A percentile compares a stretch with the other conserved stretches of the same genome.
Conservation (phyloP, 805 yeast species). For the Candida schatavii region DNA sequence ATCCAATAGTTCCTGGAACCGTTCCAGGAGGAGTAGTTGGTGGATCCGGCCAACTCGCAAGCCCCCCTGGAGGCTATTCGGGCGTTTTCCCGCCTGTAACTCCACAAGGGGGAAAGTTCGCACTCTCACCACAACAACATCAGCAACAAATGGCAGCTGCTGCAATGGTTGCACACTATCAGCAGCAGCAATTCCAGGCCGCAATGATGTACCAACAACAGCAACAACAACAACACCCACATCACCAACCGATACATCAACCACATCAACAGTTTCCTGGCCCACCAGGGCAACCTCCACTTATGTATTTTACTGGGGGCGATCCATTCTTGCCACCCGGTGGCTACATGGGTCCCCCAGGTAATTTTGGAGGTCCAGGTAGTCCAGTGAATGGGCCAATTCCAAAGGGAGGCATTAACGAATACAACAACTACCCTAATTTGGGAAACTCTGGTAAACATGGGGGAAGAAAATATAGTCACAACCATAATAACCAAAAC, state of each 20-base stretch:
- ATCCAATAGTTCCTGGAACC: constrained; percentile 24
- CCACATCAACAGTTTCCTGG: constrained; percentile 18
- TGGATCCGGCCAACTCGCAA: constrained; percentile 5
- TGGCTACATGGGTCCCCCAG: constrained; percentile 34
- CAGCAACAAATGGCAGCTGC: constrained; percentile 22
- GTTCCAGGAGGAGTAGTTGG: constrained; percentile 12
- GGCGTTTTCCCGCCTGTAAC: constrained; percentile 12
- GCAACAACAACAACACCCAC: constrained; percentile 35
- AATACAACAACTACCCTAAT: not conserved
- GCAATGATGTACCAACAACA: constrained; percentile 41
- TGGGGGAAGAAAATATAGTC: constrained; percentile 5
- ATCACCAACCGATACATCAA: constrained; percentile 32
- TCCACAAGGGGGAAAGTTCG: constrained; percentile 10
- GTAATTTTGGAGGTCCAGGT: constrained; percentile 23
- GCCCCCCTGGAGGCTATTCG: constrained; percentile 13
- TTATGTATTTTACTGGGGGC: constrained; percentile 27
- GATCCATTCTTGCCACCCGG: constrained; percentile 35
- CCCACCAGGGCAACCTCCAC: constrained; percentile 34
- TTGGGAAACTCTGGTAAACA: not conserved
- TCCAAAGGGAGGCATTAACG: constrained; percentile 15
- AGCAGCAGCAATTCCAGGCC: constrained; percentile 36
- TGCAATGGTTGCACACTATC: constrained; percentile 30
- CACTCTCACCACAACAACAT: constrained; percentile 31
- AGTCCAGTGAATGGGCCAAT: constrained; percentile 29
- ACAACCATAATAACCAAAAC: not conserved